These are phyloP conservation scores for Alternaria brassicae DNA, from an alignment of 2,329 filamentous ascomycete genomes.

Conservation along the genomic window DNA sequence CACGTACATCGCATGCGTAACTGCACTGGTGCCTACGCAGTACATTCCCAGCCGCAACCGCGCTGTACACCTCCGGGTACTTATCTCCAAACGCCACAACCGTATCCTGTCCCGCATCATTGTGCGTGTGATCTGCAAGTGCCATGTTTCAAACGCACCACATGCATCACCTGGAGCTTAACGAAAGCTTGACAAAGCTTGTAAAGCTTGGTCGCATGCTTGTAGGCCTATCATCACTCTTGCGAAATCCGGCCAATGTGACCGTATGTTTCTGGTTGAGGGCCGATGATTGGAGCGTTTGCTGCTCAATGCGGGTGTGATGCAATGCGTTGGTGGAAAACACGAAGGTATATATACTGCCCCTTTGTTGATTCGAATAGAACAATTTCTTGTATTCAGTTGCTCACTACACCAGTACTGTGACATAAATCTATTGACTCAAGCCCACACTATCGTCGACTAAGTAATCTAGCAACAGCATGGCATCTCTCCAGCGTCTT, in stretches of 20 bases:
- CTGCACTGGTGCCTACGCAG: background rate
- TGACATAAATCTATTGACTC: background rate
- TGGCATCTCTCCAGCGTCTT: conserved; percentile 27
- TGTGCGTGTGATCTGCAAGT: conserved; percentile 2
- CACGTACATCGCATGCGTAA: background rate
- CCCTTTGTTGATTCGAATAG: background rate
- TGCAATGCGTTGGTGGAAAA: conserved; percentile 3
- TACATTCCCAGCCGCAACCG: background rate
- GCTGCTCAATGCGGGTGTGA: background rate
- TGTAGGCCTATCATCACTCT: background rate
- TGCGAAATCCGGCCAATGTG: background rate
- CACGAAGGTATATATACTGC: background rate
- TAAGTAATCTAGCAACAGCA: background rate
- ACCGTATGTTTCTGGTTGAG: background rate
- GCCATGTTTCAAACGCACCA: background rate
- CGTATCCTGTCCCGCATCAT: background rate
- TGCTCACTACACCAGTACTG: background rate
- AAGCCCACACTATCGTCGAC: background rate
- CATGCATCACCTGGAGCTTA: background rate
- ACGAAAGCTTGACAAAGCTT: conserved; percentile 10
- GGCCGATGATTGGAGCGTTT: conserved; percentile 1
- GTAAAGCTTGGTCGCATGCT: conserved; percentile 17
- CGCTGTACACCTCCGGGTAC: background rate
- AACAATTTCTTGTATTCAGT: background rate
- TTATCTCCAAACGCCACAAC: background rate